Evolutionary conservation across 768 basidiomycete species (phyloP), one percentile per base, ranked within the genome.

Genomic region (Lactarius sp.): DNA sequence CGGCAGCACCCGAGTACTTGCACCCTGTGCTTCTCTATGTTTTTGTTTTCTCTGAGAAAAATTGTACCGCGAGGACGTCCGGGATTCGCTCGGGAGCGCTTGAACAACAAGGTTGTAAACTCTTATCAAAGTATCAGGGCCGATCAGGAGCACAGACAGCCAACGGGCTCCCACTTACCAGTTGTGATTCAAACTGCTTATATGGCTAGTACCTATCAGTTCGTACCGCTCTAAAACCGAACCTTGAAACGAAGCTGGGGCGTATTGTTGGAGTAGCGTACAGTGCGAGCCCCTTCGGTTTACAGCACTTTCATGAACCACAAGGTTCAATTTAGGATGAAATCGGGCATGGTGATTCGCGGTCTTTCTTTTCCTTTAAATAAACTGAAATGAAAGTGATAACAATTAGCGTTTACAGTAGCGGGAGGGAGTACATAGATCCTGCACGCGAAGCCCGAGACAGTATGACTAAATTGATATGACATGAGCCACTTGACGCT

Each of bases 111-210:
- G 37, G 62, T 59, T 63, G 12, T 22, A 8, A 51, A 37, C 18
- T 9, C 62, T 63, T 59, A 63, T 63, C 62, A 63, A 49, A 42
- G 27, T 53, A 46, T 58, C 41, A 58, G 39, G 56, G 51, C 9
- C 42, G 56, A 42, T 64, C 57, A 59, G 36, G 46, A 16, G 52
- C 10, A 7, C 16, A 16, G 42, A 22, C 46, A 27, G 20, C 12
- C 4, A 14, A 44, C 12, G 20, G 52, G 57, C 36, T n/a, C 51
- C 9, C 46, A 41, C 57, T 50, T 59, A 31, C 62, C 52, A 58
- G 51, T 47, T 52, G 27, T 2, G 41, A 31, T 22, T 63, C 49
- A 13, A n/a, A 33, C 52, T 14, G 20, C 9, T 31, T 22, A 31
- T 41, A 18, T 8, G 52, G n/a, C n/a, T 20, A 5, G n/a, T 42